A percentile compares a stretch with the other conserved stretches of the same genome.
Conservation (phyloP, 2,329 filamentous ascomycete genomes). For the Blumeriella jaapii region DNA sequence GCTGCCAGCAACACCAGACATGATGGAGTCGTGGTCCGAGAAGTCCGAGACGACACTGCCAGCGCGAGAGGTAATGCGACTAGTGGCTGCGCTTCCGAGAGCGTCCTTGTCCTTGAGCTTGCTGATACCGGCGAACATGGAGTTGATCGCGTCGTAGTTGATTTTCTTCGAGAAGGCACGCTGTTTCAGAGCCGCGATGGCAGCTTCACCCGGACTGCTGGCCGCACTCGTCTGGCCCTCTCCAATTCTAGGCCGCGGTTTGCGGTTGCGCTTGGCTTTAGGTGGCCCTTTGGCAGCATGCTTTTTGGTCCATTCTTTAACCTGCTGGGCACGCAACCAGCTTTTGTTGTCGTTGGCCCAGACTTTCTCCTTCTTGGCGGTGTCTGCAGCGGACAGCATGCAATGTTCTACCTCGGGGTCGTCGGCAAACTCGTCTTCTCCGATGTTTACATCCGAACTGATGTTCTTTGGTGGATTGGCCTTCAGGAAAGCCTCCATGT, state of each 20-base stretch:
- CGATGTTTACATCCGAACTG: constrained; percentile 54
- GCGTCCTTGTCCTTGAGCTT: constrained; percentile 27
- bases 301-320: constrained; percentile 68
- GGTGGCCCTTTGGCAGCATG: constrained; percentile 41
- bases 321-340: constrained; percentile 78
- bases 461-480: constrained; percentile 37
- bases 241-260: constrained; percentile 46
- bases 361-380: constrained; percentile 74
- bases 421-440: constrained; percentile 74
- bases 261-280: constrained; percentile 45
- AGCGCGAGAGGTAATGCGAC: constrained; percentile 30
- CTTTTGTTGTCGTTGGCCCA: constrained; percentile 95
- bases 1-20: too few species aligned
- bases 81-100: constrained; percentile 37
- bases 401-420: constrained; percentile 82
- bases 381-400: constrained; percentile 60
- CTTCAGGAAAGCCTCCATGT: constrained; percentile 41
- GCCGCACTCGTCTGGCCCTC: constrained; percentile 56
- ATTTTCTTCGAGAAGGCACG: constrained; percentile 63
- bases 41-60: constrained; percentile 12
- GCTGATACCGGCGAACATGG: constrained; percentile 37
- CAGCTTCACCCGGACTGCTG: constrained; percentile 57
- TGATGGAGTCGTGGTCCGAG: constrained; percentile 4
- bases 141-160: constrained; percentile 55
- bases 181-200: constrained; percentile 54